phyloP scores from a whole-genome alignment of 2,329 filamentous ascomycete species.

The Chrysoporthe puriensis region DNA sequence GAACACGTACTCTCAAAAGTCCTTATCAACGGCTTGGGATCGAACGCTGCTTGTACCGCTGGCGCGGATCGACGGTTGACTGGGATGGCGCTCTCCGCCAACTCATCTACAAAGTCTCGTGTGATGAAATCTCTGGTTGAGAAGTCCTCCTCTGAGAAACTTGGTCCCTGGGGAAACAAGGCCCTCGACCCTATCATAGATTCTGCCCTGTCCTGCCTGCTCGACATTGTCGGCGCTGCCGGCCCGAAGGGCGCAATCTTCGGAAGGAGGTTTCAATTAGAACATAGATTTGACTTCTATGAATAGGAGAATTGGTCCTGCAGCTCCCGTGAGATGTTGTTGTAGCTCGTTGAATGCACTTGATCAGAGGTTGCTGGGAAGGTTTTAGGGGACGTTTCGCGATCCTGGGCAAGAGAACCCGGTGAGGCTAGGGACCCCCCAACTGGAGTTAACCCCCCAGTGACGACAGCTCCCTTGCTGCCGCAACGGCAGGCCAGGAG shows the following conservation, averaged over 20 bases:
- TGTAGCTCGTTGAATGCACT: not conserved
- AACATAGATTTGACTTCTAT: constrained; percentile 7
- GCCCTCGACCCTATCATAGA: constrained; percentile 56
- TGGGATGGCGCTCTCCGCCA: constrained; percentile 85
- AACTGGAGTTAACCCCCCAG: not conserved
- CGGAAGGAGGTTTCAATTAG: constrained; percentile 20
- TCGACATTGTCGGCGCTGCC: constrained; percentile 38
- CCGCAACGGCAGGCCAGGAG: not conserved
- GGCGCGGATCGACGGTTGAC: constrained; percentile 76
- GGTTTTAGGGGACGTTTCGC: constrained; percentile 7
- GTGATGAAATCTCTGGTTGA: constrained; percentile 94
- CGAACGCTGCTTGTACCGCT: constrained; percentile 67
- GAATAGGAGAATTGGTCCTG: not conserved
- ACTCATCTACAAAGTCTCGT: constrained; percentile 92
- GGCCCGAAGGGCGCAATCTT: constrained; percentile 44
- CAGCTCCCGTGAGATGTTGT: not conserved
- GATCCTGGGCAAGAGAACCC: constrained; percentile 1
- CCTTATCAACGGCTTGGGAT: constrained; percentile 94
- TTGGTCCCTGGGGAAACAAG: constrained; percentile 77
- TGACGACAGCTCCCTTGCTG: constrained; percentile 14
- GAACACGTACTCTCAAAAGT: constrained; percentile 75
- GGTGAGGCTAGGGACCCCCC: not conserved
- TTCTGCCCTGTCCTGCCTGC: constrained; percentile 42
- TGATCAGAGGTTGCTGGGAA: not conserved
- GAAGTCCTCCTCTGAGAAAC: constrained; percentile 87